Evolutionary conservation across 441 rosid genomes (phyloP), one percentile per base, ranked within the genome.

Genomic region (Bocquillonia castaneifolia): DNA sequence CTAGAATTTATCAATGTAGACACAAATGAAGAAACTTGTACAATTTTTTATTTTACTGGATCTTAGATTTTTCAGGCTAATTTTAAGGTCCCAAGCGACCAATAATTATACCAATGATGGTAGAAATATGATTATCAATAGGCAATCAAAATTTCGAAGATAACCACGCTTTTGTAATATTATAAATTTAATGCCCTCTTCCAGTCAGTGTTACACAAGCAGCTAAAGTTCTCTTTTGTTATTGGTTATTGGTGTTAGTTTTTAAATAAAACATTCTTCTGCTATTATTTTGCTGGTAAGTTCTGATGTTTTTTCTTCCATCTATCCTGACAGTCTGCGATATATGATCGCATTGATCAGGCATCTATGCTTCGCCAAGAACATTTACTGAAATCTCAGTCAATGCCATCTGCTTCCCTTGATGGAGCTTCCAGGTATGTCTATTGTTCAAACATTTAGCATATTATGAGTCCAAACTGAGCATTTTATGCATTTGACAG

Each of bases 341-440:
- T 84, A 55, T 94, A 88, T 78, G 92, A 88, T 60, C 93, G 84
- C 73, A 81, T 88, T 68, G 94, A 92, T 73, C 97, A 89, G 82
- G 81, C 90, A 25, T 80, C 95, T 50, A 77, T 90, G 37, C 85
- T 89, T 66, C 89, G 95, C 55, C 97, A 88, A 77, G 99, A 95
- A 72, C 95, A 89, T 40, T 73, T 88, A 74, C 72, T 88, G 70
- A 92, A 92, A 80, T 81, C 90, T 59, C 95, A 85, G 80, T 81
- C 91, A 22, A 73, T 83, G 58, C 96, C 89, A 71, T 78, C 97
- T 59, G 71, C 88, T 63, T 79, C 93, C 61, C 88, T 80, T 64
- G 97, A 91, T 68, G 91, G 87, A 64, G 81, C 86, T 74, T 52
- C 82, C 82, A 90, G 99, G 98, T 94, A 92, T 77, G 6, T 75